These are phyloP conservation scores for Podila horticola DNA, from an alignment of 192 early-diverging fungal genomes.

Conservation along the genomic window DNA sequence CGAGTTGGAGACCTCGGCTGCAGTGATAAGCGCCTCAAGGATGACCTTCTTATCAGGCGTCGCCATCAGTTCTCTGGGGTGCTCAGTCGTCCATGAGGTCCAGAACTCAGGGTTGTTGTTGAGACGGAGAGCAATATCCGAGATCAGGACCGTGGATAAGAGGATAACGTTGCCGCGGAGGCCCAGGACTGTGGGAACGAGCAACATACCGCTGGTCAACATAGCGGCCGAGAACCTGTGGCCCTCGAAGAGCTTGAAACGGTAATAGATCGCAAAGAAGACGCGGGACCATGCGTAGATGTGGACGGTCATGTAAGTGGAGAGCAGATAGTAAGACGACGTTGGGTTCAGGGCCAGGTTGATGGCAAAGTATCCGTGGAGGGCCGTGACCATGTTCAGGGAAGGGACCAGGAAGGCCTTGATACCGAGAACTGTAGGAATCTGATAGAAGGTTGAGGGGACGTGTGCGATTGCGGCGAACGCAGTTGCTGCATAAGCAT, in stretches of 20 bases:
- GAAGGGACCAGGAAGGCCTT: constrained; percentile 49
- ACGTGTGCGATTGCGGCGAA: constrained; percentile 34
- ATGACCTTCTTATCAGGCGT: constrained; percentile 37
- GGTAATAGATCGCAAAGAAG: constrained; percentile 46
- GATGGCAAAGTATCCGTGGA: constrained; percentile 44
- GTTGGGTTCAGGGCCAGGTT: constrained; percentile 41
- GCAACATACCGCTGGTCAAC: constrained; percentile 46
- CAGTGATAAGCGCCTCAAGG: constrained; percentile 31
- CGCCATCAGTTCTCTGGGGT: constrained; percentile 29
- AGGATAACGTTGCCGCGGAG: constrained; percentile 31
- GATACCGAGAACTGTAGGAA: constrained; percentile 46
- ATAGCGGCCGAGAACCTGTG: constrained; percentile 49
- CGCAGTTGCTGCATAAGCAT: constrained; percentile 22
- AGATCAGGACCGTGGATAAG: constrained; percentile 11
- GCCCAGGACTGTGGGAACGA: constrained; percentile 38
- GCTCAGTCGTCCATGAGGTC: constrained; percentile 45
- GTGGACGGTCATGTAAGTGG: constrained; percentile 48
- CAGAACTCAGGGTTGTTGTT: constrained; percentile 14
- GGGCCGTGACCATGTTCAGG: constrained; percentile 24
- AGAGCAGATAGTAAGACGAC: constrained; percentile 38
- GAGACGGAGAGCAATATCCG: constrained; percentile 23
- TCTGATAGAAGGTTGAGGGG: constrained; percentile 47
- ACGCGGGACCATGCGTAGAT: constrained; percentile 53
- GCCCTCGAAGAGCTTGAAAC: constrained; percentile 38
- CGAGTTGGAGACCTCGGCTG: constrained; percentile 26